Base-by-base conservation (phyloP, 2,329 filamentous ascomycete genomes). In the Hypoxylon sp. region DNA sequence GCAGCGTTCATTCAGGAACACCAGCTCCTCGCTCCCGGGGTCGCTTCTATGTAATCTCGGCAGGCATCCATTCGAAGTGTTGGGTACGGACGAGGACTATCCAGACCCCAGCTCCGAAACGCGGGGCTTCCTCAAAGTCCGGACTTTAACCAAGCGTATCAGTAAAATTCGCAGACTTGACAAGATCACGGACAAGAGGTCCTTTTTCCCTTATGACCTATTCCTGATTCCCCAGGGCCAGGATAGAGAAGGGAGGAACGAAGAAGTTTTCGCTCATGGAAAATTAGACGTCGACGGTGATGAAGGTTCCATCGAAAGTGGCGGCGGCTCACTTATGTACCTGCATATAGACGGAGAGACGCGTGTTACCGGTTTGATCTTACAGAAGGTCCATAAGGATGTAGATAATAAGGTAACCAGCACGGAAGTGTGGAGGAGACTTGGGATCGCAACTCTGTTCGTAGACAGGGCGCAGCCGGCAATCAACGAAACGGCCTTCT, bases 401-500 rank as follows among this genome's bases (percentile, higher is more conserved):
- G 23, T 49, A 30, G 45, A 49, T 28, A 49, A 17, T n/a, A 11
- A 64, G 2, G 9, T 5, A 7, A 21, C 21, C 43, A n/a, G n/a
- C 28, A n/a, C 14, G 23, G 21, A 34, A 14, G 7, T 38, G 14
- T 70, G 68, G 65, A 45, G 21, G 38, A 66, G 65, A 19, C 41
- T 70, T 30, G 65, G 68, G 1, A 56, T 64, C 21, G 65, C 65
- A 43, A 66, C 68, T 17, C 56, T 70, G 5, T 70, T 70, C 51
- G 28, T 56, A 11, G 65, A 70, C 21, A 62, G 59, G 17, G 63
- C 62, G 28, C 65, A 53, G 30, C 63, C 11, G 4, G 61, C 68
- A 11, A 63, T 68, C 38, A 38, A 64, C 5, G 55, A 66, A 25
- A 25, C 52, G 1, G 28, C 46, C 1, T 69, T 69, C 28, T 21